Evolutionary conservation across 495 filamentous ascomycete genomes (phyloP).

Genomic region (Thermochaetoides thermophila): DNA sequence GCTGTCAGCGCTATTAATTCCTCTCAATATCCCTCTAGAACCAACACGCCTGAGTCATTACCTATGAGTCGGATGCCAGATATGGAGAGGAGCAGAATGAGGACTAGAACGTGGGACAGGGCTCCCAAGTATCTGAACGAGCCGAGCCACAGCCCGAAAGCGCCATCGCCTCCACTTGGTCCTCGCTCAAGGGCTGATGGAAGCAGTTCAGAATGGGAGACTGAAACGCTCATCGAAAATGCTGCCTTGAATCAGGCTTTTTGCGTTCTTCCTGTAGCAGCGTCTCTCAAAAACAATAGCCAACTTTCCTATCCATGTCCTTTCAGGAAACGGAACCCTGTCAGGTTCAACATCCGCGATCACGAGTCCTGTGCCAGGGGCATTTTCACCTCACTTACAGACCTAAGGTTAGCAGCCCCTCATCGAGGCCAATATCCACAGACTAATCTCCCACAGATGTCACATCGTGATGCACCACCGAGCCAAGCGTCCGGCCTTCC

Average conservation of each 20-base stretch:
- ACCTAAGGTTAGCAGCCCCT: slow-evolving; percentile 10
- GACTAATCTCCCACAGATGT: slow-evolving; percentile 5
- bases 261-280: background rate
- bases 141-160: no score
- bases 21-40: no score
- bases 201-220: slow-evolving; percentile 5
- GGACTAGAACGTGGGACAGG: no score
- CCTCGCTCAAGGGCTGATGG: no score
- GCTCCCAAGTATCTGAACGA: no score
- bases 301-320: slow-evolving; percentile 15
- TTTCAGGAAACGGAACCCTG: slow-evolving; percentile 24
- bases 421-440: background rate
- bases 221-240: slow-evolving; percentile 1
- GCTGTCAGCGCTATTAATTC: no score
- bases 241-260: background rate
- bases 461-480: slow-evolving; percentile 12
- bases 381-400: slow-evolving; percentile 7
- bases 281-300: background rate
- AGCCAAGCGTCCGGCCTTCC: background rate
- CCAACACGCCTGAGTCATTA: no score
- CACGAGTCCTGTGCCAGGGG: slow-evolving; percentile 18
- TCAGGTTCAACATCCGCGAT: slow-evolving; percentile 23
- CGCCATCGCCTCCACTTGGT: background rate
- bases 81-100: no score
- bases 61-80: no score